These are phyloP conservation scores for Exophiala mesophila DNA, from an alignment of 2,329 filamentous ascomycete genomes.

Conservation along the genomic window DNA sequence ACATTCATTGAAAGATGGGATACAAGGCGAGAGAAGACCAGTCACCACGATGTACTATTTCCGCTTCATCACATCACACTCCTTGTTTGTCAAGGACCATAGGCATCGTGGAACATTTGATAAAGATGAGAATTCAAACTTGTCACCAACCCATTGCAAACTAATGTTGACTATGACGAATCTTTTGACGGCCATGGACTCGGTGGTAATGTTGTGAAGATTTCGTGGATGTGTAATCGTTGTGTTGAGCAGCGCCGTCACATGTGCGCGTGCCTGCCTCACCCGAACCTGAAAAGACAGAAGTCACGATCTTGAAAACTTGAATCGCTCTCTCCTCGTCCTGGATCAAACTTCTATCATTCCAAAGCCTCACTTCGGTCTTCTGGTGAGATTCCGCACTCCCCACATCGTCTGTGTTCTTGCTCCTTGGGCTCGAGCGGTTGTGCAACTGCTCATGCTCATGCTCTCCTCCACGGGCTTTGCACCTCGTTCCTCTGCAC, in stretches of 20 bases:
- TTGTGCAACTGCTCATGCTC: constrained; percentile 21
- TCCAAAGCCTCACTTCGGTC: no score
- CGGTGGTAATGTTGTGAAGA: no score
- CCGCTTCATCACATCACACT: constrained; percentile 33
- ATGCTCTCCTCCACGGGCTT: no score
- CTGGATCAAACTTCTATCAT: no score
- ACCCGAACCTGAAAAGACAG: neutral
- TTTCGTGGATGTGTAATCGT: no score
- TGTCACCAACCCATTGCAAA: no score
- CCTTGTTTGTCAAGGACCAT: constrained; percentile 33
- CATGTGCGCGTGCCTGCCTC: neutral
- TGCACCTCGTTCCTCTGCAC: no score
- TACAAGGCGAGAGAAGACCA: constrained; percentile 65
- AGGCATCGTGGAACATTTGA: constrained; percentile 37
- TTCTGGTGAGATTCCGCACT: no score
- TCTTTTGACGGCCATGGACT: no score
- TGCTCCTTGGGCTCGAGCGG: neutral
- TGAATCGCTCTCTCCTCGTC: no score
- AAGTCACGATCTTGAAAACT: neutral
- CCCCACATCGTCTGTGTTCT: neutral
- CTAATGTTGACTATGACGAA: no score
- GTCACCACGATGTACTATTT: constrained; percentile 23
- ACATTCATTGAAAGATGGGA: constrained; percentile 55
- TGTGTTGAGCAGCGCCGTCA: neutral
- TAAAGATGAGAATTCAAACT: no score